Evolutionary conservation across 148 eudicot species (phyloP).

Genomic region (Pouteria glomerata): DNA sequence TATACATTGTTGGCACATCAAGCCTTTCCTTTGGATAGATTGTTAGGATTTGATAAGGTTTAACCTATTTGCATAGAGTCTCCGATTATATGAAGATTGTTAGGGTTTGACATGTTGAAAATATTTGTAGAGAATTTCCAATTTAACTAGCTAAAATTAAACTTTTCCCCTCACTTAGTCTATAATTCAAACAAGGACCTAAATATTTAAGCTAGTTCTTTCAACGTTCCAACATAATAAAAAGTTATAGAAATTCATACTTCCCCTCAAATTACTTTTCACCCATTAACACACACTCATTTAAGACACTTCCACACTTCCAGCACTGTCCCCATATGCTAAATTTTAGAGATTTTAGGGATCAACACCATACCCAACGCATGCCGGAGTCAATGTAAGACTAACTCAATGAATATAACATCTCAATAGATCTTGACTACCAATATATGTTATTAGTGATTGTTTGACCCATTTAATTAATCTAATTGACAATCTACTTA

Average conservation of each 20-base stretch:
- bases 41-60: not conserved
- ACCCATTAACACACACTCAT: not conserved
- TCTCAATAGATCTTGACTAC: not conserved
- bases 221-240: not conserved
- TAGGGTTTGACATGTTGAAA: no score
- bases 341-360: not conserved
- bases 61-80: not conserved
- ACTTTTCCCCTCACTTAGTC: not conserved
- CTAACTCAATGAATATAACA: not conserved
- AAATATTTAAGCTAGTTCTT: not conserved
- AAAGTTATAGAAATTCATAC: not conserved
- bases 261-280: not conserved
- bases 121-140: not conserved
- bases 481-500: not conserved
- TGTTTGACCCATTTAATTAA: not conserved
- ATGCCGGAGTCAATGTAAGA: not conserved
- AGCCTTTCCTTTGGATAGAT: no score
- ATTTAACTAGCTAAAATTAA: not conserved
- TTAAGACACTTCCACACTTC: not conserved
- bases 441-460: not conserved
- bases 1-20: no score
- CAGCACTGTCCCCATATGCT: not conserved
- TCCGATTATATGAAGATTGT: not conserved
- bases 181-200: no score
- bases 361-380: not conserved